Conservation (phyloP, 192 early-diverging fungal species). For the Rhizoclosmatium globosum region DNA sequence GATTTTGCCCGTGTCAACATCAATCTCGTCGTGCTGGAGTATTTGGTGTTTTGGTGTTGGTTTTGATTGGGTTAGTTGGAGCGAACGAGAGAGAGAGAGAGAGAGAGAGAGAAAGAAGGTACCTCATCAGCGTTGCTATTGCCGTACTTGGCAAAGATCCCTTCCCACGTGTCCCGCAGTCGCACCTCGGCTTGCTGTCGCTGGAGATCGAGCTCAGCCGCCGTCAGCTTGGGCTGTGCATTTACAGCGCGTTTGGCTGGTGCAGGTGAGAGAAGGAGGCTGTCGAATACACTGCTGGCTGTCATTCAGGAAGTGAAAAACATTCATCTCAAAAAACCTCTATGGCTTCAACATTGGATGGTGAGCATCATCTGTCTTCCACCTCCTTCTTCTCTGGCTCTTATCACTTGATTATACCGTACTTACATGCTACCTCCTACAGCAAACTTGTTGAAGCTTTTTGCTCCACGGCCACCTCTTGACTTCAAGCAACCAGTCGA, state of each 20-base stretch:
- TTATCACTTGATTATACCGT: neutral
- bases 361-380: neutral
- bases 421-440: constrained; percentile 47
- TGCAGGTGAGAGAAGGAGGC: no score
- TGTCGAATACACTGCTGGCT: no score
- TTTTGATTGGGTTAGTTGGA: neutral
- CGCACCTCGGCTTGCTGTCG: neutral
- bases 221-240: neutral
- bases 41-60: neutral
- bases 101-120: neutral
- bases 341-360: neutral
- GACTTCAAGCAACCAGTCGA: constrained; percentile 71
- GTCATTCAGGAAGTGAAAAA: no score
- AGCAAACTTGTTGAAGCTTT: constrained; percentile 78
- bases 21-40: constrained; percentile 18
- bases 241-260: neutral
- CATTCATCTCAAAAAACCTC: no score
- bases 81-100: neutral
- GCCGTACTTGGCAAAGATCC: constrained; percentile 32
- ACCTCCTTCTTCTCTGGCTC: neutral
- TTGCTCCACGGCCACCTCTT: constrained; percentile 85
- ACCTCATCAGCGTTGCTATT: constrained; percentile 14
- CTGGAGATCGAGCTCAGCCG: constrained; percentile 4
- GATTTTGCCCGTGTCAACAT: constrained; percentile 13
- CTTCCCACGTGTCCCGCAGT: constrained; percentile 18